phyloP scores from a whole-genome alignment of 2,329 filamentous ascomycete species.

The Microascus cirrosus region DNA sequence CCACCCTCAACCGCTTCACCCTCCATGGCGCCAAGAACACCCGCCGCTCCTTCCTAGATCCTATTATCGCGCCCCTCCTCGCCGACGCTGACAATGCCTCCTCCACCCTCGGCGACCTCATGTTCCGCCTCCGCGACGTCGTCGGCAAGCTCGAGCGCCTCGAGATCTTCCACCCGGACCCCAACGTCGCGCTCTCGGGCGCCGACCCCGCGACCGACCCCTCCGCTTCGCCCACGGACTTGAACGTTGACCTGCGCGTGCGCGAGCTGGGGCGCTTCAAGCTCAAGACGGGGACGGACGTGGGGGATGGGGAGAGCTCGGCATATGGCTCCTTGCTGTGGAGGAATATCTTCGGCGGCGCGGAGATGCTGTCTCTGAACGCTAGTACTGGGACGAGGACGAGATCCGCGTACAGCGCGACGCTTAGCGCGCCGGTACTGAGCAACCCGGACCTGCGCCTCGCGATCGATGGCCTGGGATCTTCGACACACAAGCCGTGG shows the following conservation, averaged over 20 bases:
- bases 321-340: slow-evolving; percentile 80
- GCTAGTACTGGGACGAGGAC: slow-evolving; percentile 85
- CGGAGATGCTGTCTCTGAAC: slow-evolving; percentile 79
- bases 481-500: slow-evolving; percentile 81
- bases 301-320: slow-evolving; percentile 88
- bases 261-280: slow-evolving; percentile 74
- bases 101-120: slow-evolving; percentile 71
- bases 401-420: slow-evolving; percentile 79
- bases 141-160: slow-evolving; percentile 64
- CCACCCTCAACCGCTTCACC: slow-evolving; percentile 76
- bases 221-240: slow-evolving; percentile 60
- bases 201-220: slow-evolving; percentile 50
- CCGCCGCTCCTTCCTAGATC: slow-evolving; percentile 72
- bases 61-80: slow-evolving; percentile 68
- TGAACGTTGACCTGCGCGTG: slow-evolving; percentile 75
- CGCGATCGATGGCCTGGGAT: slow-evolving; percentile 70
- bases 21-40: slow-evolving; percentile 76
- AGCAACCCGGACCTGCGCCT: slow-evolving; percentile 74
- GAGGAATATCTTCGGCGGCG: slow-evolving; percentile 90
- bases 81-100: slow-evolving; percentile 52
- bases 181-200: slow-evolving; percentile 72
- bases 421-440: slow-evolving; percentile 70
- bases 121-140: slow-evolving; percentile 58
- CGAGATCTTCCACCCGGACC: slow-evolving; percentile 77
- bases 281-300: slow-evolving; percentile 87